Base-by-base conservation (phyloP, 805 yeast genomes). In the Spathaspora girioi region DNA sequence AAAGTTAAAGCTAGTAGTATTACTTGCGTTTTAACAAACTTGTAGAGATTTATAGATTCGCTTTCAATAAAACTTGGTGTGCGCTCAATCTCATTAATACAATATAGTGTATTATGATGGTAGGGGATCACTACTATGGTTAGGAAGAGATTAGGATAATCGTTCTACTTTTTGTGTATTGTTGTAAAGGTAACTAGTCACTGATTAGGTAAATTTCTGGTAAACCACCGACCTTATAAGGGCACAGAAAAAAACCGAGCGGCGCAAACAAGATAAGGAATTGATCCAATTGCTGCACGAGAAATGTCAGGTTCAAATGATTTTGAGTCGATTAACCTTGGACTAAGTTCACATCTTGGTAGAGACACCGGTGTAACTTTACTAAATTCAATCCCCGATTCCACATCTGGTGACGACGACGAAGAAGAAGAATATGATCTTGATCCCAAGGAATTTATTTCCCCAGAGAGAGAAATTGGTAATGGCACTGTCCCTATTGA, bases 371-470 rank as follows among this genome's bases (percentile, higher is more conserved):
- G 46, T 9, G 14, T 38, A 19, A 38, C 31, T 15, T 23, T 11
- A 42, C 38, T 50, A 20, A 50, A 38, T 15, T 50, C 54, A 10
- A 17, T 47, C 12, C 49, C 54, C 15, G 49, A 46, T 15, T 48
- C 54, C 3, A 48, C 54, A 3, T 44, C 51, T 9, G 54, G 46
- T 15, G 52, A 44, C 20, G 52, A 44, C 20, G 50, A 46, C 20
- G 52, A 42, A 12, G 40, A 29, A 18, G 49, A 46, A 19, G 52
- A 42, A 12, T 27, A 29, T 32, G 67, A 63, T 9, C 48, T 62
- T n/a, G 67, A 63, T 54, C 69, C 66, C 1, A 50, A 59, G 1
- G 66, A 60, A 40, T 65, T 65, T 41, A 38, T 64, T 31, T 44
- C 46, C 14, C n/a, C 35, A 20, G 46, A 44, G 8, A 7, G 20